Base-by-base conservation (phyloP, 2,329 filamentous ascomycete species). In the Colletotrichum euphorbiae region DNA sequence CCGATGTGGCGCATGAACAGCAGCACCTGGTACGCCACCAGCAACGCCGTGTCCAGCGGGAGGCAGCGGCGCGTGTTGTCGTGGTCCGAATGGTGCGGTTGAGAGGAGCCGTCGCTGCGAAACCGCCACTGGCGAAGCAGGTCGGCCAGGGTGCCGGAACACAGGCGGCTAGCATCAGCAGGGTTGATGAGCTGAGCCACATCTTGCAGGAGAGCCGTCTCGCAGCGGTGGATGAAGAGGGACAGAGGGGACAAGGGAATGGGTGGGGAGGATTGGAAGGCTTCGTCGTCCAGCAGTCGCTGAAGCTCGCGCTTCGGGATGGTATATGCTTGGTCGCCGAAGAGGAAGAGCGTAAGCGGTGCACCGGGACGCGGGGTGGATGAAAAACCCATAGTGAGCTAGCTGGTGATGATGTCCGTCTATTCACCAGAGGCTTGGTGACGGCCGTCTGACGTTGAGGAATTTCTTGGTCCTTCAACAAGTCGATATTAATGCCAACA, bases 221-320 rank as follows among this genome's bases (percentile, higher is more conserved):
- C 31, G 31, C 50, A 54, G 50, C 50, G 31, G 31, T 54, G 31
- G 28, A 54, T 54, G 50, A 54, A 54, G 50, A 54, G 50, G 50
- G 50, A 38, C 28, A 38, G 13, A 38, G 50, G 50, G n/a, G 31
- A 54, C 17, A 33, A 54, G 50, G 28, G 50, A 54, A 36, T 33
- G 13, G 9, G 28, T 15, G 31, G 19, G n/a, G 31, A 6, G 5
- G 31, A 33, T 38, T 54, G 50, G 31, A 54, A 54, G 50, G 31
- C 50, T 15, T 54, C 50, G 28, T 54, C 31, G n/a, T 54, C 50
- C 33, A 54, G 50, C 17, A 54, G 17, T 9, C 31, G 31, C 50
- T 38, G 31, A 17, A 54, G 31, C n/a, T 54, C 50, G 50, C 50
- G 50, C 11, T 38, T 54, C 2, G 50, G 31, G 50, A 19, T 24